Evolutionary conservation across 2,329 filamentous ascomycete genomes (phyloP).

Genomic region (Pseudogymnoascus sp.): DNA sequence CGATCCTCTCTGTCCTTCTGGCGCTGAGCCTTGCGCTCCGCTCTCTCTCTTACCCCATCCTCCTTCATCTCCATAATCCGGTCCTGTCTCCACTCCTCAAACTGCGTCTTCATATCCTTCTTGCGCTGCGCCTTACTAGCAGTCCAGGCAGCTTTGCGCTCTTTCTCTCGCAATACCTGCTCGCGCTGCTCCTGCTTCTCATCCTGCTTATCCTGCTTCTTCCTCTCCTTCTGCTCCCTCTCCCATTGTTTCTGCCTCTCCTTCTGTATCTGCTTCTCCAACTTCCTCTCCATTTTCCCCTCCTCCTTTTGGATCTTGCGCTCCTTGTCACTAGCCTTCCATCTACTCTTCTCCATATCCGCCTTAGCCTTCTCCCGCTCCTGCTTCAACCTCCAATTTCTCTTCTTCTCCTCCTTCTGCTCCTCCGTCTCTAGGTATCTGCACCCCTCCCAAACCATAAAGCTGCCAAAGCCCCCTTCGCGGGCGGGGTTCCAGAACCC

Average conservation of each 20-base stretch:
- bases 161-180: background rate
- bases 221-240: background rate
- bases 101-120: background rate
- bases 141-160: background rate
- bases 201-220: background rate
- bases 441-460: background rate
- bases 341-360: background rate
- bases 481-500: background rate
- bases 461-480: background rate
- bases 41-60: background rate
- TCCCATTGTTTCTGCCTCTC: background rate
- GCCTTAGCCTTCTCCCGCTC: background rate
- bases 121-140: background rate
- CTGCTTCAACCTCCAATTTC: background rate
- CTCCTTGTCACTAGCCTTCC: background rate
- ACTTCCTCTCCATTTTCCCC: background rate
- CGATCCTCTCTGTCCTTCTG: background rate
- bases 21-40: background rate
- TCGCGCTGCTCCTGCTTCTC: background rate
- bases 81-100: background rate
- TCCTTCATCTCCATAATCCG: background rate
- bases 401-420: background rate
- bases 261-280: background rate
- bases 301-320: background rate
- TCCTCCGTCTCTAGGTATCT: background rate